These are phyloP conservation scores for Talaromyces sp. DNA, from an alignment of 2,329 filamentous ascomycete genomes.

Conservation along the genomic window DNA sequence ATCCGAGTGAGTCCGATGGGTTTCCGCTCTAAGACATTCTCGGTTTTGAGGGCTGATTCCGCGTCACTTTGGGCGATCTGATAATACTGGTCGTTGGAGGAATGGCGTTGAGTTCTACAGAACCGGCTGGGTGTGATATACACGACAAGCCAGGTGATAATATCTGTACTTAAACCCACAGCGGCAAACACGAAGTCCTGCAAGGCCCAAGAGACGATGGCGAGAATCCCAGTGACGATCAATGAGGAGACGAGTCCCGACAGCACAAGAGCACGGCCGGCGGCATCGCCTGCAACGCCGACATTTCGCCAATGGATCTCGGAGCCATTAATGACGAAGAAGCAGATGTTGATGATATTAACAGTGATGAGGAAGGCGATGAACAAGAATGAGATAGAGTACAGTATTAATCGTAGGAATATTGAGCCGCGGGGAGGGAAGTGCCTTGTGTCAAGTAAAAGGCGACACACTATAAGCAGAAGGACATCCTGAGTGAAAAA, in stretches of 20 bases:
- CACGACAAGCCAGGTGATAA: neutral
- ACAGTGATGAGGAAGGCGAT: constrained; percentile 6
- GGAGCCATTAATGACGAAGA: constrained; percentile 33
- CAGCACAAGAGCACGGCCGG: constrained; percentile 32
- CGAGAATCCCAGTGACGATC: constrained; percentile 28
- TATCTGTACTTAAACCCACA: neutral
- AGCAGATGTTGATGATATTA: constrained; percentile 29
- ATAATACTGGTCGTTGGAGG: neutral
- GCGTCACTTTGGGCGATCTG: constrained; percentile 7
- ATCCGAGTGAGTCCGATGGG: neutral
- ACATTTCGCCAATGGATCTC: constrained; percentile 38
- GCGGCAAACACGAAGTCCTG: constrained; percentile 3
- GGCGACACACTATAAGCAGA: neutral
- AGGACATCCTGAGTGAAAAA: constrained; percentile 25
- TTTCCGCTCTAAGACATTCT: neutral
- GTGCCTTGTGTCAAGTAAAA: constrained; percentile 1
- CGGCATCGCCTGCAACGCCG: constrained; percentile 31
- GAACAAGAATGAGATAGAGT: neutral
- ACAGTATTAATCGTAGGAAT: neutral
- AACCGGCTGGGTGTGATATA: neutral
- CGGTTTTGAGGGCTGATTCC: neutral
- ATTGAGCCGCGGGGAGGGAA: constrained; percentile 1
- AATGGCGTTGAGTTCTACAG: neutral
- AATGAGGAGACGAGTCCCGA: constrained; percentile 33
- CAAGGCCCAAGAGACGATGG: constrained; percentile 21